Conservation (phyloP, 2,329 filamentous ascomycete species). For the Botrytis fragariae region DNA sequence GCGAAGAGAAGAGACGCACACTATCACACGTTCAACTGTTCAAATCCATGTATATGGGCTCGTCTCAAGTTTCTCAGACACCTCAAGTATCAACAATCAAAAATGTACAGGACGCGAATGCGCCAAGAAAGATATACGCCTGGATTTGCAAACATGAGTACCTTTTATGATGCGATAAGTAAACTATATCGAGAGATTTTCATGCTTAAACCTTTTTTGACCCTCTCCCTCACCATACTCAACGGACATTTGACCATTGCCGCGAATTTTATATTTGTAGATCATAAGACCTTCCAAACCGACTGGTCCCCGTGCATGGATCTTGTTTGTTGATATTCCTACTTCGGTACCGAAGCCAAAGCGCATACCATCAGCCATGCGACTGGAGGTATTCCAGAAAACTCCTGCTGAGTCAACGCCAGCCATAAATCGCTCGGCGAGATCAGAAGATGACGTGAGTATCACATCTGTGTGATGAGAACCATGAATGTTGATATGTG, state of each 20-base stretch:
- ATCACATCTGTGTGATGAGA: constrained; percentile 95
- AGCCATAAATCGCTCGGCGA: constrained; percentile 80
- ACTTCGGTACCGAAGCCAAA: constrained; percentile 98
- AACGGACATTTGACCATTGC: constrained; percentile 76
- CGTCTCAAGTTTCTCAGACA: constrained; percentile 14
- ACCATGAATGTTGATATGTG: constrained; percentile 88
- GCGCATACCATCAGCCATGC: constrained; percentile 94
- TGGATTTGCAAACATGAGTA: background rate
- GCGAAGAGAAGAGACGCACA: background rate
- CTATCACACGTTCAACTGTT: constrained; percentile 1
- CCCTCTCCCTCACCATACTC: constrained; percentile 68
- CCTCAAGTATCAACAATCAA: constrained; percentile 10
- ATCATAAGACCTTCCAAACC: constrained; percentile 93
- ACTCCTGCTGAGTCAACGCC: constrained; percentile 86
- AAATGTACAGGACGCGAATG: background rate
- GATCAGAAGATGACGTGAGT: constrained; percentile 64
- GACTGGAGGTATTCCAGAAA: constrained; percentile 95
- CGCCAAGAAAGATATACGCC: constrained; percentile 4
- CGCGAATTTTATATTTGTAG: constrained; percentile 91
- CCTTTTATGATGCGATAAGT: background rate
- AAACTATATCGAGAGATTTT: constrained; percentile 41
- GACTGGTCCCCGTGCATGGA: constrained; percentile 89
- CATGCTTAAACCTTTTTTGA: constrained; percentile 58
- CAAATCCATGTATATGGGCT: background rate
- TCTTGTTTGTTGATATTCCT: constrained; percentile 98